A percentile compares a stretch with the other conserved stretches of the same genome.
Evolutionary conservation across 495 filamentous ascomycete genomes (phyloP).

Genomic region (Astrothelium macrocarpum): DNA sequence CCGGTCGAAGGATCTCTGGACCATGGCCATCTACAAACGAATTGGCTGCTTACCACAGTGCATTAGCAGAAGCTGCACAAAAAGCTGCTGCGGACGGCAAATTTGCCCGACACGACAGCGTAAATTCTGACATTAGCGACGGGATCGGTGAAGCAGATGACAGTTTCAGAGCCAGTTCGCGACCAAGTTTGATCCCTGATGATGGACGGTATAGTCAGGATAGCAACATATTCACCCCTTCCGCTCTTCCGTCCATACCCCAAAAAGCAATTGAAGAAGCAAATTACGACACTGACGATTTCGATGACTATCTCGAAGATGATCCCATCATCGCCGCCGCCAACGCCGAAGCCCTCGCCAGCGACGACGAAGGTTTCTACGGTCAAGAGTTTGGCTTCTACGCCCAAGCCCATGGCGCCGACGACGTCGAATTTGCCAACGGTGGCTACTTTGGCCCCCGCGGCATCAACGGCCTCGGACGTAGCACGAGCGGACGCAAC

Average conservation of each 20-base stretch:
- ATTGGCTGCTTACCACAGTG: constrained; percentile 56
- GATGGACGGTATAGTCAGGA: constrained; percentile 30
- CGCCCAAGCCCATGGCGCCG: constrained; percentile 38
- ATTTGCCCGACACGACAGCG: constrained; percentile 48
- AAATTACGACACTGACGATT: constrained; percentile 37
- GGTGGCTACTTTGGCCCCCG: constrained; percentile 87
- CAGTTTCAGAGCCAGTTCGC: constrained; percentile 17
- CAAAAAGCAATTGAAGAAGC: not conserved
- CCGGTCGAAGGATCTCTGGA: not conserved
- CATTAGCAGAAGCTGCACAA: constrained; percentile 68
- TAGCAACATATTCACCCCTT: constrained; percentile 10
- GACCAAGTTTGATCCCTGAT: constrained; percentile 33
- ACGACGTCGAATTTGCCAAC: constrained; percentile 48
- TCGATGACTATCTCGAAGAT: constrained; percentile 62
- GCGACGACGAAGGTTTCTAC: constrained; percentile 87
- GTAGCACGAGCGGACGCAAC: constrained; percentile 53
- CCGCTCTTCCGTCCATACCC: constrained; percentile 7
- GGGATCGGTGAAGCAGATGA: constrained; percentile 25
- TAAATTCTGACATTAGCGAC: constrained; percentile 16
- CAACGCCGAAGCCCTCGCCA: constrained; percentile 86
- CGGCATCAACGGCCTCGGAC: constrained; percentile 50
- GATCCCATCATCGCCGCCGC: constrained; percentile 89
- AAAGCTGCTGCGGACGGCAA: constrained; percentile 61
- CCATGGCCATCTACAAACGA: constrained; percentile 7
- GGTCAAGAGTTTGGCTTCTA: constrained; percentile 98